phyloP scores from a whole-genome alignment of 2,329 filamentous ascomycete genomes.

The Pseudogymnoascus sp. region DNA sequence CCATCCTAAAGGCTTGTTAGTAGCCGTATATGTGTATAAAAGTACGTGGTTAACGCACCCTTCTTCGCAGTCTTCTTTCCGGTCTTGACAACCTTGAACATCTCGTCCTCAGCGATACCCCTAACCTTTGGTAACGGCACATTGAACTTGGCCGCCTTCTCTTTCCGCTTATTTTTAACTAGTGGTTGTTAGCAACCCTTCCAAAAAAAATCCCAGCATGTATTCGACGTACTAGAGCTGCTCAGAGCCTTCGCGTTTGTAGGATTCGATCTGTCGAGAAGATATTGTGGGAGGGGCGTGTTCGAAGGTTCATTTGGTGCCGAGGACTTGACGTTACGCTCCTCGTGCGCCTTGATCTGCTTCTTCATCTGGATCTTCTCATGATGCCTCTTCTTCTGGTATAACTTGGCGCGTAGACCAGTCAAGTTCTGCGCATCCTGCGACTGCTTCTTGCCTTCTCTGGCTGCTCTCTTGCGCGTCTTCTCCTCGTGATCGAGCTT shows the following conservation, averaged over 20 bases:
- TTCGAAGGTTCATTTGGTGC: constrained; percentile 61
- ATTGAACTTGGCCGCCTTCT: constrained; percentile 83
- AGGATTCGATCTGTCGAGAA: constrained; percentile 64
- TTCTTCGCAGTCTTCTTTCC: constrained; percentile 87
- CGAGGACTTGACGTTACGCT: constrained; percentile 81
- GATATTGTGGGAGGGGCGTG: constrained; percentile 76
- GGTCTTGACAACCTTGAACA: constrained; percentile 91
- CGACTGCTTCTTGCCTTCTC: constrained; percentile 76
- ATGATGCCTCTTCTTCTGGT: constrained; percentile 81
- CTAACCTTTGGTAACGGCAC: constrained; percentile 87
- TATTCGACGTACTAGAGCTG: constrained; percentile 46
- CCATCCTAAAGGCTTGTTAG: background rate
- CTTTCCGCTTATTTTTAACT: constrained; percentile 81
- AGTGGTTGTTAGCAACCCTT: background rate
- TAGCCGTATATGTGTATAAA: background rate
- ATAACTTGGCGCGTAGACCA: constrained; percentile 79
- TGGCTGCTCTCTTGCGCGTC: constrained; percentile 70
- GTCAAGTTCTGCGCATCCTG: constrained; percentile 85
- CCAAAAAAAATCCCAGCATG: background rate
- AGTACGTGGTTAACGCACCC: constrained; percentile 25
- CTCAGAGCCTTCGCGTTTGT: constrained; percentile 56
- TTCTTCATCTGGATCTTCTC: constrained; percentile 97
- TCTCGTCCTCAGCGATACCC: constrained; percentile 86
- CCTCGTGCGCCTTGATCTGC: constrained; percentile 82
- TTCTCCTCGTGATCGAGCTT: constrained; percentile 74